Conservation (phyloP, 306 rosid genomes). For the Dalbergia cultrata region DNA sequence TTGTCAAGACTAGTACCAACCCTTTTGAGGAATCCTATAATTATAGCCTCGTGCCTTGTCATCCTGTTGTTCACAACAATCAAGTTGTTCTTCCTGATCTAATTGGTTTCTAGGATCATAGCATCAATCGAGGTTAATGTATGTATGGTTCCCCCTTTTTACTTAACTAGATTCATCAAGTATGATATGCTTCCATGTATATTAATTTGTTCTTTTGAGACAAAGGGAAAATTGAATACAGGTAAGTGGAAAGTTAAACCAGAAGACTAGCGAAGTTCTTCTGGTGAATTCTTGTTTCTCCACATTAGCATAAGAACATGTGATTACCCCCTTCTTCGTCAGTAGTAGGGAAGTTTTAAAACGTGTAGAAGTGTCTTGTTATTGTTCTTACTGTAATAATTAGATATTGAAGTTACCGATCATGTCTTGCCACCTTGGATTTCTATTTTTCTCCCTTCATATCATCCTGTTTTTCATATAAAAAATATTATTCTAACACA, state of each 20-base stretch:
- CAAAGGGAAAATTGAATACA: background rate
- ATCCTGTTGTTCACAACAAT: conserved; percentile 32
- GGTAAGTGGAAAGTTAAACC: no score
- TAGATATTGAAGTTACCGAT: conserved; percentile 25
- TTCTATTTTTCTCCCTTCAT: background rate
- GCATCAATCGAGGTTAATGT: background rate
- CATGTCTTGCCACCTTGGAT: background rate
- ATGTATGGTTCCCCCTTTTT: conserved; percentile 26
- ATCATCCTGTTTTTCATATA: conserved; percentile 14
- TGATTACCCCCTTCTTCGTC: conserved; percentile 22
- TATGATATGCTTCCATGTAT: background rate
- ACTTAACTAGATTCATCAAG: background rate
- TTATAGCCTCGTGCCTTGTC: conserved; percentile 39
- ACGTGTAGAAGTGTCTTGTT: conserved; percentile 2
- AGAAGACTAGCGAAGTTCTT: background rate
- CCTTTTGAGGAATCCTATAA: conserved; percentile 53
- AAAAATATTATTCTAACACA: no score
- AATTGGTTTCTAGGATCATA: conserved; percentile 68
- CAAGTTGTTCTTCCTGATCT: conserved; percentile 72
- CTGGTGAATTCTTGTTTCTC: conserved; percentile 3
- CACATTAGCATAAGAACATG: conserved; percentile 9
- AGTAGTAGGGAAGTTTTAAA: conserved; percentile 3
- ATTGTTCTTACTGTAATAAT: background rate
- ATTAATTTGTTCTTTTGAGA: background rate
- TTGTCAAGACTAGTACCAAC: conserved; percentile 29